A percentile compares a stretch with the other conserved stretches of the same genome.
phyloP scores from a whole-genome alignment of 2,329 filamentous ascomycete genomes.

The Neophaeococcomyces aloes region DNA sequence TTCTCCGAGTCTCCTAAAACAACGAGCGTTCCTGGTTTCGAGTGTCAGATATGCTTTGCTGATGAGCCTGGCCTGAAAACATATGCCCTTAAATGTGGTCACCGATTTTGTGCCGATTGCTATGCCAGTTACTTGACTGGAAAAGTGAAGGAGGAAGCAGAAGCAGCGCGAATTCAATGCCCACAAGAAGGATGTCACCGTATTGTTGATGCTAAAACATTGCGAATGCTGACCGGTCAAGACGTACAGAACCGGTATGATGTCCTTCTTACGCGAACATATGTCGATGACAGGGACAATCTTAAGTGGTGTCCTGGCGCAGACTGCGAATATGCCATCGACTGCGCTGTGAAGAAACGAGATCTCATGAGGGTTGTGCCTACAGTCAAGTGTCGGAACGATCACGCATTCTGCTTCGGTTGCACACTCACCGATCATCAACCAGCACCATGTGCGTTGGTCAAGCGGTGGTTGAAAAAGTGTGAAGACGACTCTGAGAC shows the following conservation, averaged over 20 bases:
- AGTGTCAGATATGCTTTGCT: conserved; percentile 93
- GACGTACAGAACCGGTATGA: conserved; percentile 59
- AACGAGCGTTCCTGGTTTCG: conserved; percentile 62
- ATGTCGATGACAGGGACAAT: conserved; percentile 91
- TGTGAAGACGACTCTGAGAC: conserved; percentile 97
- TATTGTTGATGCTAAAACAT: conserved; percentile 80
- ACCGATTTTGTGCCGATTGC: conserved; percentile 86
- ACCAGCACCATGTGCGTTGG: conserved; percentile 78
- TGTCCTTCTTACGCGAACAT: conserved; percentile 79
- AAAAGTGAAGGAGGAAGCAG: conserved; percentile 91
- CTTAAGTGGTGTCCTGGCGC: conserved; percentile 97
- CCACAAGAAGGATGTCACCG: conserved; percentile 77
- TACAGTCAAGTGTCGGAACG: conserved; percentile 76
- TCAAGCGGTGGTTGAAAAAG: conserved; percentile 95
- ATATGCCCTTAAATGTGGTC: conserved; percentile 90
- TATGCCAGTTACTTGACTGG: conserved; percentile 83
- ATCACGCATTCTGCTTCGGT: conserved; percentile 87
- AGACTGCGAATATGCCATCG: conserved; percentile 88
- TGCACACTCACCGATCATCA: conserved; percentile 85
- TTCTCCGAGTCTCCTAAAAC: conserved; percentile 55
- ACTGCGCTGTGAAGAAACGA: conserved; percentile 79
- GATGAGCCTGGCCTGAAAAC: conserved; percentile 66
- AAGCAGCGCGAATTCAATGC: conserved; percentile 89
- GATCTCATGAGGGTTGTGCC: conserved; percentile 78
- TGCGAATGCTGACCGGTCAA: conserved; percentile 60